Conservation (phyloP, 176 grass and related monocot species). For the Lolium multiflorum region DNA sequence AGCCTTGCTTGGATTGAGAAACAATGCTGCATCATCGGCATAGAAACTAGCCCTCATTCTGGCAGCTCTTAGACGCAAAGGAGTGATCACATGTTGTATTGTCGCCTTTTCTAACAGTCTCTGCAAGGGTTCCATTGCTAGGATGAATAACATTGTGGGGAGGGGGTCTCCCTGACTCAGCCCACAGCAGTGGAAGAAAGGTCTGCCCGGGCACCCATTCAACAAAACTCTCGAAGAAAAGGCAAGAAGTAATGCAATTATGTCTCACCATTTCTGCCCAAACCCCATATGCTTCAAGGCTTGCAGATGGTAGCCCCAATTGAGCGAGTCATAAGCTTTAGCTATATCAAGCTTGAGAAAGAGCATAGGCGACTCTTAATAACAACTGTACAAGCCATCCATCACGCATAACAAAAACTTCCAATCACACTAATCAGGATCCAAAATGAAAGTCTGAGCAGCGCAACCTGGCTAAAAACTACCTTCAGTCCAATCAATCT, state of each 20-base stretch:
- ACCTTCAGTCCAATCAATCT: conserved; percentile 28
- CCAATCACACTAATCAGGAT: neutral
- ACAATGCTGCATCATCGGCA: no score
- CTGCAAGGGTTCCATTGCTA: neutral
- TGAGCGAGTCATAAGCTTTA: no score
- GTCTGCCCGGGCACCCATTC: neutral
- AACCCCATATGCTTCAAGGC: no score
- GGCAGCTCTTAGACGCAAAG: no score
- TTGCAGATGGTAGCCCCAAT: no score
- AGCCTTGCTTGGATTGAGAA: no score
- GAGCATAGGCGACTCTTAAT: neutral
- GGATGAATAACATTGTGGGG: neutral
- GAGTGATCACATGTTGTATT: neutral
- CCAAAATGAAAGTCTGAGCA: neutral
- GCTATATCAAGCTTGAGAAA: no score
- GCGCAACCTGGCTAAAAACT: neutral
- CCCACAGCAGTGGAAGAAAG: neutral
- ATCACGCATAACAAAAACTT: neutral
- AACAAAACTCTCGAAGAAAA: neutral
- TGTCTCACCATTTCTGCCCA: no score
- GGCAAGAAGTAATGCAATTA: neutral
- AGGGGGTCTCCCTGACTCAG: neutral
- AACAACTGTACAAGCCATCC: neutral
- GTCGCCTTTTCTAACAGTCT: neutral
- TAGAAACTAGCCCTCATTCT: no score